These are phyloP conservation scores for Diutina siamensis DNA, from an alignment of 1,139 yeast species.

Conservation along the genomic window DNA sequence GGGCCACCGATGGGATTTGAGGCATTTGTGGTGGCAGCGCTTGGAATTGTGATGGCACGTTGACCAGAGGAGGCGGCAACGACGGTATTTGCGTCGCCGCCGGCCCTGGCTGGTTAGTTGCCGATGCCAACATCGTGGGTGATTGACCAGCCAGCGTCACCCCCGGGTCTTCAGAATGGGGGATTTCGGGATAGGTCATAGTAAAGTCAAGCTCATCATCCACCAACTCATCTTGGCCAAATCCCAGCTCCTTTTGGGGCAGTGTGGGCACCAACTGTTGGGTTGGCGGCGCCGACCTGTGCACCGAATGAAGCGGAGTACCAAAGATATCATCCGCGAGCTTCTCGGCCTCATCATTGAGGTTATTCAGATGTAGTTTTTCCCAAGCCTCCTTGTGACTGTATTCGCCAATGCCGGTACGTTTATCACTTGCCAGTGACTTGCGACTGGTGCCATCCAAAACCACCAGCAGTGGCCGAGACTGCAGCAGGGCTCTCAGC, in stretches of 20 bases:
- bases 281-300: background rate
- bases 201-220: slow-evolving; percentile 4
- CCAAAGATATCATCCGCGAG: slow-evolving; percentile 33
- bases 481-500: slow-evolving; percentile 7
- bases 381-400: slow-evolving; percentile 32
- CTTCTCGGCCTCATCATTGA: slow-evolving; percentile 17
- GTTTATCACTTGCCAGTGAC: slow-evolving; percentile 2
- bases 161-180: background rate
- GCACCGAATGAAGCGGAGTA: background rate
- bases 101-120: background rate
- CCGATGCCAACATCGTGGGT: background rate
- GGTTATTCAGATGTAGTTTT: slow-evolving; percentile 13
- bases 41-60: background rate
- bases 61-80: background rate
- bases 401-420: slow-evolving; percentile 11
- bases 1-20: background rate
- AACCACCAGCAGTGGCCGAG: slow-evolving; percentile 2
- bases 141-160: background rate
- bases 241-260: background rate
- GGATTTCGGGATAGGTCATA: background rate
- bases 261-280: background rate
- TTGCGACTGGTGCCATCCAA: slow-evolving; percentile 1
- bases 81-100: background rate
- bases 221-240: background rate
- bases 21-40: slow-evolving; percentile 1